These are phyloP conservation scores for Rhytidiadelphus loreus DNA, from an alignment of 225 moss, liverwort and hornwort genomes.

Conservation along the genomic window DNA sequence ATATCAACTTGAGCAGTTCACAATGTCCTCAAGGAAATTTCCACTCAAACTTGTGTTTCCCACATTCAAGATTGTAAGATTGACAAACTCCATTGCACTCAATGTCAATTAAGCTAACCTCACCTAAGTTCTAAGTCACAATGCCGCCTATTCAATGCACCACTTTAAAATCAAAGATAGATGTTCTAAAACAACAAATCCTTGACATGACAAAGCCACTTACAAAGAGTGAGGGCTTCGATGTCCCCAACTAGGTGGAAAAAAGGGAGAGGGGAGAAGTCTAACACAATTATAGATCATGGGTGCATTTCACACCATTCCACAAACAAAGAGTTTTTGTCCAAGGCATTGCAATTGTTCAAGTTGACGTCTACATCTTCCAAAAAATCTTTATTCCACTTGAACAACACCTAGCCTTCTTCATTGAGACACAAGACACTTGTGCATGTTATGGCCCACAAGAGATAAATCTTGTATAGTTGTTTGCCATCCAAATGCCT, in stretches of 20 bases:
- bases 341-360: neutral
- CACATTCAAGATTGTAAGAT: neutral
- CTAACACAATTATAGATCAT: fast-evolving
- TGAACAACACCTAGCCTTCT: neutral
- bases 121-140: fast-evolving
- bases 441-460: too few relatives aligned
- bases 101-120: neutral
- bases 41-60: neutral
- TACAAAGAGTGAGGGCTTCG: neutral
- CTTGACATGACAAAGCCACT: fast-evolving
- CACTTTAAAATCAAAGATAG: neutral
- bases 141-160: fast-evolving
- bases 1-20: neutral
- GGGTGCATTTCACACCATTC: neutral
- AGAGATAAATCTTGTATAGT: too few relatives aligned
- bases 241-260: neutral
- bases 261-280: neutral
- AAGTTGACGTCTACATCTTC: neutral
- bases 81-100: neutral
- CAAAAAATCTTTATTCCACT: neutral
- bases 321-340: neutral
- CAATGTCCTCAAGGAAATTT: neutral
- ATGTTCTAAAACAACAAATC: neutral
- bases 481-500: too few relatives aligned
- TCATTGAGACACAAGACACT: neutral